Percentiles rank a stretch among this genome's conserved stretches.
Conservation (phyloP, 805 yeast species). For the Scheffersomyces stipitis region DNA sequence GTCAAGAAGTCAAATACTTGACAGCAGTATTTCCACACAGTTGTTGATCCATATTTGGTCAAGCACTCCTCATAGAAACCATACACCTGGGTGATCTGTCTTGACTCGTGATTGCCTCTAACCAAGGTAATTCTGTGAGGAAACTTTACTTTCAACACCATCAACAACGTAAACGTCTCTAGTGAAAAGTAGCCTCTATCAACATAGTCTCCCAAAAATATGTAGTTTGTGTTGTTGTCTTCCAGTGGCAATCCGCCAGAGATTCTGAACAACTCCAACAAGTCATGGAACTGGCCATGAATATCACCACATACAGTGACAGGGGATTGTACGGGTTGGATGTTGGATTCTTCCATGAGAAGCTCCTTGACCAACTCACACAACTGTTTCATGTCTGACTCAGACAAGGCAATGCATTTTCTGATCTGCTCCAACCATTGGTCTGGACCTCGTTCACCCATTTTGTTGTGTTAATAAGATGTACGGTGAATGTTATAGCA, state of each 20-base stretch:
- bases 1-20: constrained; percentile 94
- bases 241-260: constrained; percentile 91
- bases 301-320: constrained; percentile 97
- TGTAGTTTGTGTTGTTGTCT: constrained; percentile 61
- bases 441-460: constrained; percentile 85
- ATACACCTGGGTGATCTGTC: constrained; percentile 98
- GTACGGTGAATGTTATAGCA: neutral
- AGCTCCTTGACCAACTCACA: constrained; percentile 95
- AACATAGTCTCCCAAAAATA: constrained; percentile 93
- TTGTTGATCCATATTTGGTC: constrained; percentile 88
- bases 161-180: constrained; percentile 89
- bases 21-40: constrained; percentile 95
- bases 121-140: constrained; percentile 86
- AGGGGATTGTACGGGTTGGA: constrained; percentile 90
- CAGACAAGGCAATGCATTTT: constrained; percentile 85
- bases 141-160: constrained; percentile 89
- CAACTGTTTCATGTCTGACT: constrained; percentile 91
- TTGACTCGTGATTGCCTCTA: constrained; percentile 95
- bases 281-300: constrained; percentile 97
- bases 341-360: constrained; percentile 93
- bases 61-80: constrained; percentile 97
- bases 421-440: constrained; percentile 94
- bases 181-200: constrained; percentile 96
- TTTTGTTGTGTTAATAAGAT: constrained; percentile 13
- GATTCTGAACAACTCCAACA: constrained; percentile 83